A percentile compares a stretch with the other conserved stretches of the same genome.
These are phyloP conservation scores for Helicostylum pulchrum DNA, from an alignment of 192 early-diverging fungal genomes.

Conservation along the genomic window DNA sequence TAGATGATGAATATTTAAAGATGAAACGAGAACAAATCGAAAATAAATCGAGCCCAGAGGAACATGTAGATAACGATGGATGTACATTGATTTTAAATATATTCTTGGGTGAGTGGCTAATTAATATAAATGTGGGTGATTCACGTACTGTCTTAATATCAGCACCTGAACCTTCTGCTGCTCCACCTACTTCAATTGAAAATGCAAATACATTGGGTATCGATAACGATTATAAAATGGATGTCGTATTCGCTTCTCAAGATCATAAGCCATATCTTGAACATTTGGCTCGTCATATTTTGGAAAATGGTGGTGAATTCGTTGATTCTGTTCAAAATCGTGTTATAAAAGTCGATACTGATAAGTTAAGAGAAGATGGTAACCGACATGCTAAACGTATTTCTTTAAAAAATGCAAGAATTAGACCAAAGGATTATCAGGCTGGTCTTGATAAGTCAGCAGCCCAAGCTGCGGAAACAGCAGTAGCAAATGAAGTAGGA, in stretches of 20 bases:
- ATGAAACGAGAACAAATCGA: slow-evolving; percentile 38
- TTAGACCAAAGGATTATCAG: slow-evolving; percentile 46
- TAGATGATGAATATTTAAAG: slow-evolving; percentile 51
- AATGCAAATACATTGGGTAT: slow-evolving; percentile 16
- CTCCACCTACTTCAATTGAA: slow-evolving; percentile 8
- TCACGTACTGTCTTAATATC: slow-evolving; percentile 52
- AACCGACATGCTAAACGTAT: slow-evolving; percentile 41
- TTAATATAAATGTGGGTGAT: slow-evolving; percentile 56
- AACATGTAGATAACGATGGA: slow-evolving; percentile 44
- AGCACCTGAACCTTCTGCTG: slow-evolving; percentile 16
- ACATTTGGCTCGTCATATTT: slow-evolving; percentile 50
- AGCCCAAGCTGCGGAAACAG: neutral
- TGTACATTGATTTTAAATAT: slow-evolving; percentile 54
- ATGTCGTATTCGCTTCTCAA: slow-evolving; percentile 49
- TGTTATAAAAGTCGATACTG: slow-evolving; percentile 49
- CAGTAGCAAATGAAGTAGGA: slow-evolving; percentile 2
- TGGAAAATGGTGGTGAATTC: slow-evolving; percentile 59
- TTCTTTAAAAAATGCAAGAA: slow-evolving; percentile 56
- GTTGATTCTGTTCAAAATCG: slow-evolving; percentile 54
- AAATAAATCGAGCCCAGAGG: slow-evolving; percentile 18
- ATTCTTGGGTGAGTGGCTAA: slow-evolving; percentile 55
- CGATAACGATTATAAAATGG: slow-evolving; percentile 42
- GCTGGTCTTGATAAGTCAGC: slow-evolving; percentile 15
- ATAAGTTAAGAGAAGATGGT: slow-evolving; percentile 44
- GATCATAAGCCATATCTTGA: slow-evolving; percentile 60